phyloP scores from a whole-genome alignment of 2,329 filamentous ascomycete genomes.

The Colletotrichum destructivum region DNA sequence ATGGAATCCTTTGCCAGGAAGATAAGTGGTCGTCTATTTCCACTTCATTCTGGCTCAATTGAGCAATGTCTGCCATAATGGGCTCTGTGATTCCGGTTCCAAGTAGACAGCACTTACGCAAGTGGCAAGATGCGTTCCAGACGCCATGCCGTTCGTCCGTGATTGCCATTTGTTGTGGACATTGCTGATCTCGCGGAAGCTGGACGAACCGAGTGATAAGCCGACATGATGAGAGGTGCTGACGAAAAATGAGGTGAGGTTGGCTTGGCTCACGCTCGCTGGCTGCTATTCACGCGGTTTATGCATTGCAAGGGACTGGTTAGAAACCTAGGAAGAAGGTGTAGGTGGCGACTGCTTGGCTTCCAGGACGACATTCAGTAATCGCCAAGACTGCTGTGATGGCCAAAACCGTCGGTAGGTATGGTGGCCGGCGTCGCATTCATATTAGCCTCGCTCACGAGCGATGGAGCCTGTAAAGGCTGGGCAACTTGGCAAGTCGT shows the following conservation, averaged over 20 bases:
- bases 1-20: too few relatives aligned
- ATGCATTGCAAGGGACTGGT: constrained; percentile 27
- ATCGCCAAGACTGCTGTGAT: constrained; percentile 20
- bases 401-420: constrained; percentile 5
- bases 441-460: constrained; percentile 16
- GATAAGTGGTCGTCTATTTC: neutral
- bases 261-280: constrained; percentile 26
- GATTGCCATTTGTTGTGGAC: neutral
- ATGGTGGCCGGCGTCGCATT: constrained; percentile 26
- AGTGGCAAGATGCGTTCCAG: constrained; percentile 1
- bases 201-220: constrained; percentile 23
- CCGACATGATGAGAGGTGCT: neutral
- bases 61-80: neutral
- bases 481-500: constrained; percentile 33
- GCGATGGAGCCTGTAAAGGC: constrained; percentile 20
- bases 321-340: constrained; percentile 1
- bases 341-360: constrained; percentile 29
- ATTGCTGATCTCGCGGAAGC: constrained; percentile 12
- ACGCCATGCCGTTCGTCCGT: neutral
- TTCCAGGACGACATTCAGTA: constrained; percentile 31
- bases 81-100: neutral
- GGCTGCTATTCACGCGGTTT: constrained; percentile 3
- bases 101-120: neutral
- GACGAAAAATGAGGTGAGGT: constrained; percentile 9
- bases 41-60: neutral